Base-by-base conservation (phyloP, 495 filamentous ascomycete species). In the Aspergillus baeticus region DNA sequence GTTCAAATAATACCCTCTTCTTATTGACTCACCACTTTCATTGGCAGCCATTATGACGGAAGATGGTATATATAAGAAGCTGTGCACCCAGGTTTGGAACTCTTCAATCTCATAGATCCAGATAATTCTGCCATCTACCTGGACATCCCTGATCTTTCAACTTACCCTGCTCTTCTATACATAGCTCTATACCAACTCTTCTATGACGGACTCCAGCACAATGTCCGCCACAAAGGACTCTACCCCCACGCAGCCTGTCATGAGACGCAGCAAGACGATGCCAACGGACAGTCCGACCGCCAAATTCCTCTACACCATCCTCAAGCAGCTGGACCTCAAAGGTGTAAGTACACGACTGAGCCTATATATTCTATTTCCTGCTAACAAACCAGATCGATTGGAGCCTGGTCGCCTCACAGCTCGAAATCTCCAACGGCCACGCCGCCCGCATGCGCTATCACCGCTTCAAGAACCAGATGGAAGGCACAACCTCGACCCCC, bases 361-460 rank as follows among this genome's bases (percentile, higher is more conserved):
- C 23, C 21, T 36, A 22, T 3, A 15, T 11, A 10, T 1, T 6
- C 17, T 14, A 13, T 3, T 13, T 20, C 3, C 7, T 17, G 33
- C 38, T 58, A 38, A 58, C 31, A 17, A 21, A 26, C 18, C 47
- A 90, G 88, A 84, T 91, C 61, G 84, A 92, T 66, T 92, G 88
- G 88, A 84, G 81, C 58, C 68, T 77, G 51, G 87, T 92, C 21
- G 87, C 88, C 21, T 54, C 69, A 6, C 75, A 86, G 41, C 67
- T 79, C 2, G 76, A 81, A 51, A 89, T 91, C 54, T 87, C 87
- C 58, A 92, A 91, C 64, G 88, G 87, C 63, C 88, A 92, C 68
- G 88, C 88, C 8, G 87, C 88, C 29, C 86, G 88, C 42, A 92
- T 92, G 88, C 86, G 88, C 33, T 92, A 83, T 68, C 85, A 83